Base-by-base conservation (phyloP, 352 stramenopile species). In the Pseudoperonospora humuli region DNA sequence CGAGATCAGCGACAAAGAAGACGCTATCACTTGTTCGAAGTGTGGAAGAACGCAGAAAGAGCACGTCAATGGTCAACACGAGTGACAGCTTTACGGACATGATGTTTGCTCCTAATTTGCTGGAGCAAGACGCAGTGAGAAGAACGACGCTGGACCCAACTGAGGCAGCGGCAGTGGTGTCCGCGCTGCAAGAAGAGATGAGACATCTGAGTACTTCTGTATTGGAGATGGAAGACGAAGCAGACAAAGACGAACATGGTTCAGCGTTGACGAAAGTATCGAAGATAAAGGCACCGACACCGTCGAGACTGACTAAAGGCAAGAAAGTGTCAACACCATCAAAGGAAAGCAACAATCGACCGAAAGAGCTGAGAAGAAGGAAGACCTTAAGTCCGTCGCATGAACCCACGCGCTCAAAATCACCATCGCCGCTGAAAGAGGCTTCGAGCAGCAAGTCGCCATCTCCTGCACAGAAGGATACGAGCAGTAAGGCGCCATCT, bases 31-130 rank as follows among this genome's bases (percentile, higher is more conserved):
- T 31, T 17, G 18, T 14, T 3, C 52, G 39, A 24, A 18, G 21
- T 23, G 24, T 24, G 20, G 11, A 34, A 2, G 25, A 34, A 5
- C 20, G 42, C n/a, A 34, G 45, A n/a, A 43, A 55, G 28, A 54
- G 54, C 26, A 37, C 21, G 24, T 55, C 28, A 6, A 51, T 50
- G 25, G 38, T 13, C 20, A 46, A 44, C 10, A 38, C 39, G 0
- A 68, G 50, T 19, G 72, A 81, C 47, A 76, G 64, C 53, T 82
- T 80, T 40, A 75, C 68, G 14, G 62, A 72, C 35, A 53, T 45
- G 6, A 67, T 80, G 57, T 78, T 79, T 29, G 68, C 67, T 7
- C 54, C 62, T 3, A 78, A 54, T 40, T 52, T 85, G 23, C 29
- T 81, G 20, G 50, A 67, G 19, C 35, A 54, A 14, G 50, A 60